Conservation (phyloP, 2,329 filamentous ascomycete genomes). For the Didymella segeticola region DNA sequence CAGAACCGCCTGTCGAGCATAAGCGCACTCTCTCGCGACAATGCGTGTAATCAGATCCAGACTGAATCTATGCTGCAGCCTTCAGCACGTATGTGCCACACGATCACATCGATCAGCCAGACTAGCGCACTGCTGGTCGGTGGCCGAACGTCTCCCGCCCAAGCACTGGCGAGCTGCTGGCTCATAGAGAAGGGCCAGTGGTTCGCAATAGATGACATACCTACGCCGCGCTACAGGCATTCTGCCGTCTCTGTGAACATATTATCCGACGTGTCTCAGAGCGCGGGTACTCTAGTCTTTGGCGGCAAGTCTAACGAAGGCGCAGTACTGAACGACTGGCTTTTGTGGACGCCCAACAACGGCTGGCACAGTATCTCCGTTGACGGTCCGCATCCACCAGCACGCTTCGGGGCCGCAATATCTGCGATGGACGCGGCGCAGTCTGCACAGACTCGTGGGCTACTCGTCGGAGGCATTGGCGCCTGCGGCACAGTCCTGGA, state of each 20-base stretch:
- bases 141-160: slow-evolving; percentile 77
- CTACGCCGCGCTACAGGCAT: slow-evolving; percentile 77
- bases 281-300: slow-evolving; percentile 52
- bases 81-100: slow-evolving; percentile 71
- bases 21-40: slow-evolving; percentile 41
- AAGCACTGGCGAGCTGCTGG: slow-evolving; percentile 77
- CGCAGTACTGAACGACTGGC: slow-evolving; percentile 51
- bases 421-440: slow-evolving; percentile 51
- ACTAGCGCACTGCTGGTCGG: slow-evolving; percentile 71
- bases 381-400: slow-evolving; percentile 49
- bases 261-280: slow-evolving; percentile 52
- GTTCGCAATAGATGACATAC: slow-evolving; percentile 70
- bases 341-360: slow-evolving; percentile 54
- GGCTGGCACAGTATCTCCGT: slow-evolving; percentile 60
- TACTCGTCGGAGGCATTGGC: slow-evolving; percentile 76
- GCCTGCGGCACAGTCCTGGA: slow-evolving; percentile 67
- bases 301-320: slow-evolving; percentile 55
- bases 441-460: slow-evolving; percentile 58
- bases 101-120: slow-evolving; percentile 69
- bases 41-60: slow-evolving; percentile 21
- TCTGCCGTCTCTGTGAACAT: slow-evolving; percentile 60
- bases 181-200: slow-evolving; percentile 68
- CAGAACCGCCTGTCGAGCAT: slow-evolving; percentile 58
- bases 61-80: slow-evolving; percentile 45
- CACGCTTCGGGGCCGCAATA: slow-evolving; percentile 65